Base-by-base conservation (phyloP, 2,329 filamentous ascomycete genomes). In the Chaetomiaceae sp. region DNA sequence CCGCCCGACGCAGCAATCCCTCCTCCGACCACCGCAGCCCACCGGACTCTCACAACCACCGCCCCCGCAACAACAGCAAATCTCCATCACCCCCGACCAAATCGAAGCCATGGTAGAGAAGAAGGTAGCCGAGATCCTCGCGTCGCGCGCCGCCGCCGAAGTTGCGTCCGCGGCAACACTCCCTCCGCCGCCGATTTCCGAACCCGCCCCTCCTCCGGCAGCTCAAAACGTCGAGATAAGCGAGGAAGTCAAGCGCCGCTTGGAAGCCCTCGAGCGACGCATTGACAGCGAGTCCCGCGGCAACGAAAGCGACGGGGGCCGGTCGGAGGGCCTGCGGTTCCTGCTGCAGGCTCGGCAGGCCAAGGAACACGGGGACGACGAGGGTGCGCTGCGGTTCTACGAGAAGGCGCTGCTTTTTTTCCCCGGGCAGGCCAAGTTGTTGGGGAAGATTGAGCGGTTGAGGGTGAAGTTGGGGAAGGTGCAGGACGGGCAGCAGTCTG, bases 91-190 rank as follows among this genome's bases (percentile, higher is more conserved):
- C 0, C 80, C 84, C 16, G 86, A 84, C 11, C 85, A 85, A 48
- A 95, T 97, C 55, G 91, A 96, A 67, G 89, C 90, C 34, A 84
- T 96, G 72, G 90, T 97, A 1, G 89, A 96, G 69, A 89, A 87
- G 62, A 95, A 95, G 64, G 89, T 97, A 1, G 86, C 87, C 55
- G 90, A 96, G 71, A 90, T 94, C 32, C 75, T 97, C 1, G 90
- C 91, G 0, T 85, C 86, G n/a, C 82, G 86, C 48, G 82, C 81
- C 1, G 81, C 85, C 37, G 71, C 77, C 14, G 51, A 67, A 54
- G 58, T 72, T 37, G 52, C 66, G 16, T 57, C 71, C 7, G 63
- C 63, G 38, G 25, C 25, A 6, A 8, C 42, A 5, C 27, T 25
- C 11, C 33, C 58, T 59, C 66, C n/a, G 58, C 65, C 29, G 62